Conservation (phyloP, 306 rosid genomes). For the Cucumis melo region DNA sequence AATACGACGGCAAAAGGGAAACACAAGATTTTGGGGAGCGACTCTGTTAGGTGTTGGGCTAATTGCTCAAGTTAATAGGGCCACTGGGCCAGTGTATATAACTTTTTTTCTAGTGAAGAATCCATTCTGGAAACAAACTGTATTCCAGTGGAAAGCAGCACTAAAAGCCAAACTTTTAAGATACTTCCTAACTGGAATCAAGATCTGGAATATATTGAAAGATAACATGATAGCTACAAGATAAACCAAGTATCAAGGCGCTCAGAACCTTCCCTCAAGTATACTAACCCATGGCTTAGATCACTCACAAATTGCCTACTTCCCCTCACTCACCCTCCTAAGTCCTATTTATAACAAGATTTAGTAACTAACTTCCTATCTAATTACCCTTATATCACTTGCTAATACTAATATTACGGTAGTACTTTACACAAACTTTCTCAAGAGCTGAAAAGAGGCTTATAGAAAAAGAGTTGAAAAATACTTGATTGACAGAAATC, state of each 20-base stretch:
- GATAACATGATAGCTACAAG: no score
- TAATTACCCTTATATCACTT: no score
- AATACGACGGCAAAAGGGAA: not conserved
- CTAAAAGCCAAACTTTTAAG: not conserved
- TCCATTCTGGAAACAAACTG: not conserved
- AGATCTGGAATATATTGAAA: no score
- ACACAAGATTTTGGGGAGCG: not conserved
- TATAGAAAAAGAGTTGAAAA: not conserved
- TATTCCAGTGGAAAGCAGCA: not conserved
- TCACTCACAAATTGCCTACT: no score
- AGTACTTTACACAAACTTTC: not conserved
- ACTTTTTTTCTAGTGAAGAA: not conserved
- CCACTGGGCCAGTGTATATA: not conserved
- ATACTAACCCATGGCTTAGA: no score
- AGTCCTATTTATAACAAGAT: no score
- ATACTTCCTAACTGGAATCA: no score
- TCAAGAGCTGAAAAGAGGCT: not conserved
- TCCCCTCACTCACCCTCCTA: no score
- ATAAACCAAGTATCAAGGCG: no score
- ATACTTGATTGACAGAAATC: not conserved
- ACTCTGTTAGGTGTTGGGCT: not conserved
- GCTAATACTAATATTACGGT: no score
- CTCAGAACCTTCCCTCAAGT: no score
- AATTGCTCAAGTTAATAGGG: not conserved
- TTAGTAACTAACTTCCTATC: no score